Conservation (phyloP, 495 filamentous ascomycete genomes). For the Achaetomiella virescens region DNA sequence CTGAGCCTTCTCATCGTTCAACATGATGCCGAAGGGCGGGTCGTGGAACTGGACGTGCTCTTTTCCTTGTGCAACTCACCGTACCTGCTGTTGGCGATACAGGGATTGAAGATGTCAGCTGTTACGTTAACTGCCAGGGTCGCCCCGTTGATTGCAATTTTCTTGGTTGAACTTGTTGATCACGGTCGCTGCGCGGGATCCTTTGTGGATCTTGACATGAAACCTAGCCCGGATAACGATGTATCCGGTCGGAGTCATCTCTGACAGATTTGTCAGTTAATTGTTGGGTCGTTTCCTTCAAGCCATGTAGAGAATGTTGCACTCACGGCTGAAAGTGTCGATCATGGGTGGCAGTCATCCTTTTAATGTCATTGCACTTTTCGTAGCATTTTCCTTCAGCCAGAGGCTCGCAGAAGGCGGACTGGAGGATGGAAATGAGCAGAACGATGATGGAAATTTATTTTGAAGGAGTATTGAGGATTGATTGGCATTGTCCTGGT, state of each 20-base stretch:
- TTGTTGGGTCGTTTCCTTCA: background rate
- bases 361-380: too few relatives aligned
- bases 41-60: too few relatives aligned
- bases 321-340: background rate
- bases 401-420: background rate
- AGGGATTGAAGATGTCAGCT: background rate
- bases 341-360: background rate
- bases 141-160: background rate
- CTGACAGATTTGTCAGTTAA: background rate
- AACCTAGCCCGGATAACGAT: background rate
- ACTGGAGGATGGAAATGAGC: background rate
- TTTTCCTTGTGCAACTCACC: background rate
- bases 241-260: background rate
- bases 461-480: too few relatives aligned
- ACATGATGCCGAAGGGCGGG: too few relatives aligned
- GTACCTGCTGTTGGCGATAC: background rate
- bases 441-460: background rate
- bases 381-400: background rate
- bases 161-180: background rate
- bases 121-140: background rate
- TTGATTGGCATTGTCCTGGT: background rate
- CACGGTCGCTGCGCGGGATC: background rate
- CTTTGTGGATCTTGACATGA: background rate
- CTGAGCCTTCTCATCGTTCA: too few relatives aligned
- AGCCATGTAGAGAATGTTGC: background rate